Evolutionary conservation across 352 stramenopile species (phyloP).

Genomic region (Globisporangium yorkense): DNA sequence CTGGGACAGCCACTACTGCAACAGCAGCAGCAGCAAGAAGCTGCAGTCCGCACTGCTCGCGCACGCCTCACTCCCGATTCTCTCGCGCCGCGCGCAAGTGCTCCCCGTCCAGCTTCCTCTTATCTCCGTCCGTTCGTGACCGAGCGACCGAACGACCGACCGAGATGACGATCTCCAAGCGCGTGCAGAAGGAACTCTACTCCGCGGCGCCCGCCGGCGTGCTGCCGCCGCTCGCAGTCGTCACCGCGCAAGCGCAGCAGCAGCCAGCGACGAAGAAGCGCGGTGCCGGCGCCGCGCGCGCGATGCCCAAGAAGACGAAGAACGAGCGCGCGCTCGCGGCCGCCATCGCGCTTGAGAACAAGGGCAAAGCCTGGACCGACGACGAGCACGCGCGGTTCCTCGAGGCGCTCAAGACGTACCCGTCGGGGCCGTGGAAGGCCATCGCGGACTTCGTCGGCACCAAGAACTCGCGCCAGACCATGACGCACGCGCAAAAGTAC

Average conservation of each 20-base stretch:
- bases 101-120: background rate
- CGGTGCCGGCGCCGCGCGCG: background rate
- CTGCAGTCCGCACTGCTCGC: background rate
- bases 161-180: constrained; percentile 51
- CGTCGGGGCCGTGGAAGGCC: constrained; percentile 54
- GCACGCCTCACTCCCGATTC: constrained; percentile 4
- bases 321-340: constrained; percentile 14
- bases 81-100: constrained; percentile 3
- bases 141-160: background rate
- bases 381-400: constrained; percentile 57
- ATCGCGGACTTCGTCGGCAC: constrained; percentile 55
- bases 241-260: constrained; percentile 5
- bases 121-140: background rate
- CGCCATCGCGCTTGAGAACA: constrained; percentile 32
- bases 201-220: constrained; percentile 28
- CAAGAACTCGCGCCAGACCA: constrained; percentile 46
- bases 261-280: background rate
- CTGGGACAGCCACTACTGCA: background rate
- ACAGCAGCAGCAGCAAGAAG: background rate
- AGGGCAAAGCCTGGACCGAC: constrained; percentile 49
- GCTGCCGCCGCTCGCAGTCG: constrained; percentile 16
- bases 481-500: constrained; percentile 34
- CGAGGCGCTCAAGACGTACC: constrained; percentile 44
- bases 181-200: constrained; percentile 48
- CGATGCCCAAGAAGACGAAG: constrained; percentile 9